Conservation (phyloP, 1,284 basidiomycete species). For the Leccinum fallax region DNA sequence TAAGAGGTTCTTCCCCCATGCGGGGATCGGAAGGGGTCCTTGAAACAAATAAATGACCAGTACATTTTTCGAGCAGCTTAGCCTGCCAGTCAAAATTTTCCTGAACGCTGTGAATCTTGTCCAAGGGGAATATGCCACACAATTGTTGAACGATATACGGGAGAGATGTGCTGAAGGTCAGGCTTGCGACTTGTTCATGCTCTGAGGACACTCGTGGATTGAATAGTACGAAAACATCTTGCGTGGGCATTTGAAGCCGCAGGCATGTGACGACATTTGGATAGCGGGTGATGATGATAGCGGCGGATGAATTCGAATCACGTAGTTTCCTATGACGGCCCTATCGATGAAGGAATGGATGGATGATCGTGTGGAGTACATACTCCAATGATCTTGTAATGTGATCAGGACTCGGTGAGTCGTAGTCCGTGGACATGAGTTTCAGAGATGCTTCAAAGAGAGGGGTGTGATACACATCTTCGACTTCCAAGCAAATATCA, state of each 20-base stretch:
- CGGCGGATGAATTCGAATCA: constrained; percentile 34
- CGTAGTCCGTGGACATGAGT: constrained; percentile 42
- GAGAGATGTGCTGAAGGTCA: constrained; percentile 36
- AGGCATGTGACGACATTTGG: constrained; percentile 60
- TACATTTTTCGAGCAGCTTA: constrained; percentile 56
- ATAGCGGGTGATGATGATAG: constrained; percentile 58
- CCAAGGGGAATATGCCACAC: constrained; percentile 47
- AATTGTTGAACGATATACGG: constrained; percentile 45
- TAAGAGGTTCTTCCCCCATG: constrained; percentile 35
- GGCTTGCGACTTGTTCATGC: constrained; percentile 50
- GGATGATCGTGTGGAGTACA: constrained; percentile 6
- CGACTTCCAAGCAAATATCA: constrained; percentile 50
- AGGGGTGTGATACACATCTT: constrained; percentile 43
- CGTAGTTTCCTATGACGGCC: constrained; percentile 34
- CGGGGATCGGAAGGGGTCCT: constrained; percentile 6
- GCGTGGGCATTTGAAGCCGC: constrained; percentile 41
- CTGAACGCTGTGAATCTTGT: constrained; percentile 37
- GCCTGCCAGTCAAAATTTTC: constrained; percentile 56
- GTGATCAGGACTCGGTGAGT: constrained; percentile 37
- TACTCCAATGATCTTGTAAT: constrained; percentile 49
- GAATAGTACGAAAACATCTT: constrained; percentile 56
- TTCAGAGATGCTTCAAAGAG: constrained; percentile 45
- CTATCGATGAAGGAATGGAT: background rate
- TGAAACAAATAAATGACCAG: constrained; percentile 52
- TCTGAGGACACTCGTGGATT: constrained; percentile 57